Evolutionary conservation across 441 rosid species (phyloP).

Genomic region (Pelargonium citronellum): DNA sequence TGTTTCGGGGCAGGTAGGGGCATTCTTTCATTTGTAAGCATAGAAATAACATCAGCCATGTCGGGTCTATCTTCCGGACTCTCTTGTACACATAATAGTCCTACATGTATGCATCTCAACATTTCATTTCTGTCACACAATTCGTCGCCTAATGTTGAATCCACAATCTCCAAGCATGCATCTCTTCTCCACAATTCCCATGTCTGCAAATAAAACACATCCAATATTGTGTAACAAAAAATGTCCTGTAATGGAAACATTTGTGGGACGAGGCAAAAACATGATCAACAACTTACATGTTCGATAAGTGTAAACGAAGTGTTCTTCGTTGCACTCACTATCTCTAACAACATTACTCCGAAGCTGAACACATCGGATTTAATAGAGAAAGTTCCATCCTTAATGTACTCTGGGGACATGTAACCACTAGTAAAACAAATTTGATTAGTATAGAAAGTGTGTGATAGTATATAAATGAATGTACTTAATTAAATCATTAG

Average conservation of each 20-base stretch:
- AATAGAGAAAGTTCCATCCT: constrained; percentile 29
- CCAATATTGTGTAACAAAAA: not conserved
- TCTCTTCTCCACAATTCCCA: constrained; percentile 17
- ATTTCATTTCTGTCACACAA: too few species aligned
- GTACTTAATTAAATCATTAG: constrained; percentile 1
- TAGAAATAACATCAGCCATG: constrained; percentile 37
- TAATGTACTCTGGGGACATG: constrained; percentile 25
- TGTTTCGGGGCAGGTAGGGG: too few species aligned
- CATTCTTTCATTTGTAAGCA: constrained; percentile 33
- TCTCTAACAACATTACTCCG: constrained; percentile 31
- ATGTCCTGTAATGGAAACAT: not conserved
- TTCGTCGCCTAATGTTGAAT: constrained; percentile 20
- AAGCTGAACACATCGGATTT: constrained; percentile 43
- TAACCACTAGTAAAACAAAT: not conserved
- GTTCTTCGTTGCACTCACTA: constrained; percentile 26
- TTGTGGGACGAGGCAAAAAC: not conserved
- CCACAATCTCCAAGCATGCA: constrained; percentile 45
- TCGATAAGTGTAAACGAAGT: constrained; percentile 25
- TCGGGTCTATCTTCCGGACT: constrained; percentile 36
- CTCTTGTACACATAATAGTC: constrained; percentile 25
- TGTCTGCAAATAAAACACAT: constrained; percentile 1
- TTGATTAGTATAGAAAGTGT: not conserved
- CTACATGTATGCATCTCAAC: constrained; percentile 39
- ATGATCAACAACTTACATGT: constrained; percentile 22
- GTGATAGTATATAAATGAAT: too few species aligned